phyloP scores from a whole-genome alignment of 495 filamentous ascomycete species.

The Opeltia flavorubescens region DNA sequence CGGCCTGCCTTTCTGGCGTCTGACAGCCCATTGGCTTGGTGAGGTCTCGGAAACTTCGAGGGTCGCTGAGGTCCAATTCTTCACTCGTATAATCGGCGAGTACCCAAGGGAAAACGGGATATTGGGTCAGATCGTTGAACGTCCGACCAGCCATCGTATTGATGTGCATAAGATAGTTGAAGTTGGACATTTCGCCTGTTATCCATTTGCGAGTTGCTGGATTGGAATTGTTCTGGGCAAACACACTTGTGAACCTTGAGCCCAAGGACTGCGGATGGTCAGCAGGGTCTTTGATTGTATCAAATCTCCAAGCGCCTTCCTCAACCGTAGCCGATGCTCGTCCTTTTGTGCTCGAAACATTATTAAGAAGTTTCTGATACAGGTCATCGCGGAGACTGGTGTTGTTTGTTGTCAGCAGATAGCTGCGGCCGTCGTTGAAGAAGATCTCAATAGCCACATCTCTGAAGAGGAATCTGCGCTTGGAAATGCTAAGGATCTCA shows the following conservation, averaged over 20 bases:
- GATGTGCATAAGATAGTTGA: conserved; percentile 95
- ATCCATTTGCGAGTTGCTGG: conserved; percentile 85
- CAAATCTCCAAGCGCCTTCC: conserved; percentile 75
- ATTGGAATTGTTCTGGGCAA: conserved; percentile 57
- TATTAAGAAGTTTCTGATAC: conserved; percentile 53
- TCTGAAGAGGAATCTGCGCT: conserved; percentile 85
- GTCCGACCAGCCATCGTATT: conserved; percentile 95
- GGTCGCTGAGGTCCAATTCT: conserved; percentile 77
- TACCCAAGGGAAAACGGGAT: conserved; percentile 97
- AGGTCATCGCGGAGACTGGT: conserved; percentile 61
- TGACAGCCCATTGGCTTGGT: conserved; percentile 98
- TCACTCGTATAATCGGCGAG: conserved; percentile 92
- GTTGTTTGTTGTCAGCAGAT: conserved; percentile 72
- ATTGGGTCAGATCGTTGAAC: conserved; percentile 96
- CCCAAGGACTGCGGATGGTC: conserved; percentile 74
- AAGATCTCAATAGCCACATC: conserved; percentile 93
- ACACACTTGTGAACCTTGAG: conserved; percentile 88
- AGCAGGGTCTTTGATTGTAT: conserved; percentile 67
- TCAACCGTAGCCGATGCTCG: conserved; percentile 35
- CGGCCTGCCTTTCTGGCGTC: conserved; percentile 52
- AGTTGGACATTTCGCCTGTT: conserved; percentile 91
- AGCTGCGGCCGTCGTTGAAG: conserved; percentile 92
- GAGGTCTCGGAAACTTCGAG: conserved; percentile 74
- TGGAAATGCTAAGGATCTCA: conserved; percentile 92
- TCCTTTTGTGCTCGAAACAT: conserved; percentile 62